A percentile compares a stretch with the other conserved stretches of the same genome.
Evolutionary conservation across 1,284 basidiomycete species (phyloP).

Genomic region (Papiliotrema nemorosa): DNA sequence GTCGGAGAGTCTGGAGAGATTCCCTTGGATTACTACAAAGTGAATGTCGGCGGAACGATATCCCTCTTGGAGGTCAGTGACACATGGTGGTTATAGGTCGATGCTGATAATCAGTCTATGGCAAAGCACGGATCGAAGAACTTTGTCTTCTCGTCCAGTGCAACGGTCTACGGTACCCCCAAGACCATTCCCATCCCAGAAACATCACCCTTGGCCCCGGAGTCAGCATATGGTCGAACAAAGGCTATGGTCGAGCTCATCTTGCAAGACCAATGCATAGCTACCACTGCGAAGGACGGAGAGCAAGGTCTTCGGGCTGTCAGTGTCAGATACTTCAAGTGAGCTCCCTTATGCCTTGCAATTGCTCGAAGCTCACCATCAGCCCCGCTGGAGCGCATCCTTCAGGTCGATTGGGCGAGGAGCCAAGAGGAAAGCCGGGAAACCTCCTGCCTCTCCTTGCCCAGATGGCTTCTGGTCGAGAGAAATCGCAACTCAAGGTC

Average conservation of each 20-base stretch:
- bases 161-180: conserved; percentile 98
- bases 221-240: conserved; percentile 91
- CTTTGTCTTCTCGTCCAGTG: conserved; percentile 95
- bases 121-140: conserved; percentile 73
- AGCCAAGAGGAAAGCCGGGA: conserved; percentile 88
- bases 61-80: conserved; percentile 60
- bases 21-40: conserved; percentile 86
- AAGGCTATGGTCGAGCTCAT: conserved; percentile 94
- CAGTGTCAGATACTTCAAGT: conserved; percentile 88
- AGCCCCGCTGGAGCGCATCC: conserved; percentile 96
- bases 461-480: conserved; percentile 91
- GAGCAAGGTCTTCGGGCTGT: conserved; percentile 34
- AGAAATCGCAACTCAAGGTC: conserved; percentile 79
- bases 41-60: conserved; percentile 84
- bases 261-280: conserved; percentile 81
- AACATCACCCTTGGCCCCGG: conserved; percentile 78
- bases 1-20: conserved; percentile 97
- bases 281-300: conserved; percentile 50
- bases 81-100: too few species aligned
- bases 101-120: conserved; percentile 63
- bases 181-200: conserved; percentile 92
- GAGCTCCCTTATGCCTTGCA: conserved; percentile 37
- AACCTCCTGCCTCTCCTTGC: conserved; percentile 92
- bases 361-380: conserved; percentile 5
- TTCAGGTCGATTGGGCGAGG: conserved; percentile 92